Evolutionary conservation across 1,284 basidiomycete species (phyloP).

Genomic region (Lentinula novae-zelandiae): DNA sequence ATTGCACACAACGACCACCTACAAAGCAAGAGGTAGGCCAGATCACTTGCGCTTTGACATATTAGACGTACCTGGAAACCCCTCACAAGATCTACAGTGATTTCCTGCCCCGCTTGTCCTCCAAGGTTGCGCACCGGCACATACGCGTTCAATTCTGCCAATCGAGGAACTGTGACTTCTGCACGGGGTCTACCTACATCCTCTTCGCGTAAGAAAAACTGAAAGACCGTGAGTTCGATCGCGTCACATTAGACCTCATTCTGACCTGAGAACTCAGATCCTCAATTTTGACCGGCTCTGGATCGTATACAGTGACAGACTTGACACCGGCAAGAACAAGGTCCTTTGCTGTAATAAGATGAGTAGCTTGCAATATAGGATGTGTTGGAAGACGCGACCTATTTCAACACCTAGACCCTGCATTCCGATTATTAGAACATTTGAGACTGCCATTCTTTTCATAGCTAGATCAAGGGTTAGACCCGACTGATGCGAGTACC

Average conservation of each 20-base stretch:
- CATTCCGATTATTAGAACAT: constrained; percentile 92
- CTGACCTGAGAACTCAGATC: constrained; percentile 92
- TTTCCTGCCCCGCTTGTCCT: constrained; percentile 65
- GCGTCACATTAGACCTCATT: constrained; percentile 11
- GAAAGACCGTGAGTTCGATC: constrained; percentile 10
- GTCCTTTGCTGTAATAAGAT: constrained; percentile 77
- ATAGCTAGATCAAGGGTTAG: constrained; percentile 60
- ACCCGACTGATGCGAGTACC: neutral
- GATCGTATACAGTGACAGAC: constrained; percentile 95
- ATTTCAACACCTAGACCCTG: constrained; percentile 97
- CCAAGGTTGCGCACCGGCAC: constrained; percentile 86
- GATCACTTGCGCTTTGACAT: constrained; percentile 2
- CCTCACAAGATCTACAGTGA: constrained; percentile 77
- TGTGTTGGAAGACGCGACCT: constrained; percentile 46
- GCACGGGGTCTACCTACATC: constrained; percentile 91
- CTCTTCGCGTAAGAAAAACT: constrained; percentile 93
- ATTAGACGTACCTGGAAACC: constrained; percentile 76
- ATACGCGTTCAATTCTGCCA: constrained; percentile 95
- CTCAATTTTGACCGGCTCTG: constrained; percentile 79
- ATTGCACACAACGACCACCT: constrained; percentile 91
- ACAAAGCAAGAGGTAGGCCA: constrained; percentile 7
- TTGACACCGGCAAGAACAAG: constrained; percentile 96
- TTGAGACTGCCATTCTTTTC: constrained; percentile 98
- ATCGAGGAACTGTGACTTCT: constrained; percentile 81
- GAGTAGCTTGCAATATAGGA: constrained; percentile 5